Percentiles rank a stretch among this genome's conserved stretches.
Evolutionary conservation across 1,284 basidiomycete genomes (phyloP).

Genomic region (Ceratobasidium sp.): DNA sequence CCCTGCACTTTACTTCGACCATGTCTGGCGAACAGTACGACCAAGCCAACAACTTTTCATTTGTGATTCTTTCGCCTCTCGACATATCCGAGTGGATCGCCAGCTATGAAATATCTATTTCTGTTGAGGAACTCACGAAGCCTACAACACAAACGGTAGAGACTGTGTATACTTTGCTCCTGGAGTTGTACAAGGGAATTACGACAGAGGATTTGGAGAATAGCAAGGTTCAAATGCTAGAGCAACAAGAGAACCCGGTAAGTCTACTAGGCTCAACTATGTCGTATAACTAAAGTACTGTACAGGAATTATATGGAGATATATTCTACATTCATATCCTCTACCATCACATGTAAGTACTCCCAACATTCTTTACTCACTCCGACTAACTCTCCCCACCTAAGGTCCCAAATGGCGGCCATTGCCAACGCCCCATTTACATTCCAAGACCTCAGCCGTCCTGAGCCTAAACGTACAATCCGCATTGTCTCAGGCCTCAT

Average conservation of each 20-base stretch:
- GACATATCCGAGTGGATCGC: slow-evolving; percentile 38
- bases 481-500: slow-evolving; percentile 36
- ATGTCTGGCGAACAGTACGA: slow-evolving; percentile 36
- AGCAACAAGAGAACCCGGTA: slow-evolving; percentile 34
- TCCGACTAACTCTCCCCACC: neutral
- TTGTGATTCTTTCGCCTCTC: slow-evolving; percentile 31
- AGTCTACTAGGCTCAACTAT: neutral
- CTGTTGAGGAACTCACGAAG: slow-evolving; percentile 26
- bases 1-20: slow-evolving; percentile 3
- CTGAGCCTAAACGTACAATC: slow-evolving; percentile 32
- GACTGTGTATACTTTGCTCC: slow-evolving; percentile 16
- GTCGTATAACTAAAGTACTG: neutral
- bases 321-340: slow-evolving; percentile 39
- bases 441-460: slow-evolving; percentile 35
- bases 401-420: slow-evolving; percentile 13
- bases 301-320: slow-evolving; percentile 24
- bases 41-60: slow-evolving; percentile 39
- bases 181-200: slow-evolving; percentile 34
- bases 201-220: slow-evolving; percentile 29
- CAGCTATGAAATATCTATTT: slow-evolving; percentile 18
- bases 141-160: slow-evolving; percentile 30
- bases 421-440: slow-evolving; percentile 25
- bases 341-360: slow-evolving; percentile 22
- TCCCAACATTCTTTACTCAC: neutral
- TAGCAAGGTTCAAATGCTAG: slow-evolving; percentile 22